phyloP scores from a whole-genome alignment of 1,284 basidiomycete species.

The Trichosporon faecale region DNA sequence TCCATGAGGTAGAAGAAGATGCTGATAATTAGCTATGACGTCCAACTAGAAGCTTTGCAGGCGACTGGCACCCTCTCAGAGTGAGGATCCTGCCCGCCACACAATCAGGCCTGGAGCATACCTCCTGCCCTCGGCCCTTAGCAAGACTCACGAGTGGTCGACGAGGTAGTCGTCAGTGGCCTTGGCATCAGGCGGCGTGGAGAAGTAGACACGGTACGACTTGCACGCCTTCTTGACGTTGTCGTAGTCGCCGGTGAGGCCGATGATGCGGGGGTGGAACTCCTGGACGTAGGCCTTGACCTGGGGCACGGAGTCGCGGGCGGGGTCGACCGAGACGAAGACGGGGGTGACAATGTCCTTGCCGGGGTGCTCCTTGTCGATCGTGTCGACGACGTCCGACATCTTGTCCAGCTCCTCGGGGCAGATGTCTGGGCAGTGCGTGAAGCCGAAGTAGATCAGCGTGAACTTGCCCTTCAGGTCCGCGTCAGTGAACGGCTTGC shows the following conservation, averaged over 20 bases:
- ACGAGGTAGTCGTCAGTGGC: slow-evolving; percentile 88
- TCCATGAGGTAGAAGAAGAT: slow-evolving; percentile 99
- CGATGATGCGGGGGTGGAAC: slow-evolving; percentile 87
- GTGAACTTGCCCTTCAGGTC: slow-evolving; percentile 78
- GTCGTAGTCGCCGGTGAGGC: slow-evolving; percentile 83
- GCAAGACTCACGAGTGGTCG: slow-evolving; percentile 63
- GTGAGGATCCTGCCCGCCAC: no score
- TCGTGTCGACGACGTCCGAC: slow-evolving; percentile 67
- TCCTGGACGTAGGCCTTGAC: slow-evolving; percentile 62
- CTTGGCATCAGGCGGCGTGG: slow-evolving; percentile 77
- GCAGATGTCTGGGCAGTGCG: slow-evolving; percentile 97
- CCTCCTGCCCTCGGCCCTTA: no score
- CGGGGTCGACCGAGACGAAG: slow-evolving; percentile 95
- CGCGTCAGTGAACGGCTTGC: slow-evolving; percentile 72
- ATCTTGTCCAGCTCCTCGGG: slow-evolving; percentile 98
- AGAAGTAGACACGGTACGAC: slow-evolving; percentile 96
- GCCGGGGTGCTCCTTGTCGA: slow-evolving; percentile 61
- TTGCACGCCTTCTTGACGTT: slow-evolving; percentile 85
- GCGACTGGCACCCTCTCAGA: no score
- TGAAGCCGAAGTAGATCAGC: slow-evolving; percentile 94
- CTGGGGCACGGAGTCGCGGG: slow-evolving; percentile 70
- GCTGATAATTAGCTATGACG: slow-evolving; percentile 60
- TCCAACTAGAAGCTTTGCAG: neutral
- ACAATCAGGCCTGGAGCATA: no score
- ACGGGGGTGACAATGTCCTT: slow-evolving; percentile 69